phyloP scores from a whole-genome alignment of 2,329 filamentous ascomycete species.

The Colletotrichum siamense region DNA sequence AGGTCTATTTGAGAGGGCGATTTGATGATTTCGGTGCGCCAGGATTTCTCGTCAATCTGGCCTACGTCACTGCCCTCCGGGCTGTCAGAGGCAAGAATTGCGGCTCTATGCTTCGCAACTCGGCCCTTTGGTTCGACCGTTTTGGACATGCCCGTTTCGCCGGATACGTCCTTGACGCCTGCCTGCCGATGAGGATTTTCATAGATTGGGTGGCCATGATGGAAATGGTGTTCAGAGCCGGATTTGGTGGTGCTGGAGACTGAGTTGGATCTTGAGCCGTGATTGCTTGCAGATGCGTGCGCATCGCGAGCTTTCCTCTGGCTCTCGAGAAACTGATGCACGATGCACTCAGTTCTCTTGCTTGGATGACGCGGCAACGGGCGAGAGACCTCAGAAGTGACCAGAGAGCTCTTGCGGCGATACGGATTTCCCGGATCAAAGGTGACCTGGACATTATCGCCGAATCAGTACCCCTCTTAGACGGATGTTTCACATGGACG shows the following conservation, averaged over 20 bases:
- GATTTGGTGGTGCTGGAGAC: conserved; percentile 14
- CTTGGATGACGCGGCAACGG: conserved; percentile 38
- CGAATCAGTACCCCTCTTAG: neutral
- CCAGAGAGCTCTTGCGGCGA: conserved; percentile 70
- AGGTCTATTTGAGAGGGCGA: conserved; percentile 47
- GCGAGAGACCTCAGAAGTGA: conserved; percentile 51
- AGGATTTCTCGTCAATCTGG: conserved; percentile 62
- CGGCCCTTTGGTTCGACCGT: conserved; percentile 44
- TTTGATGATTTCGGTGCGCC: conserved; percentile 55
- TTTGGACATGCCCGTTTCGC: conserved; percentile 31
- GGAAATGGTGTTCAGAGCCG: conserved; percentile 21
- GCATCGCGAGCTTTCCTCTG: conserved; percentile 47
- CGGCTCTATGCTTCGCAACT: conserved; percentile 68
- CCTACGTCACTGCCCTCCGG: conserved; percentile 50
- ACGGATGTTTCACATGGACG: conserved; percentile 1
- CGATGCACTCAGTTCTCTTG: conserved; percentile 63
- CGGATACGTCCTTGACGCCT: conserved; percentile 26
- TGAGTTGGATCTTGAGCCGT: conserved; percentile 24
- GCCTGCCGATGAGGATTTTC: conserved; percentile 19
- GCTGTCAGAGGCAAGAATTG: conserved; percentile 58
- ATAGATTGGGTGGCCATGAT: conserved; percentile 32
- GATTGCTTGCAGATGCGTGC: conserved; percentile 26
- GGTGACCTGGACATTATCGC: conserved; percentile 52
- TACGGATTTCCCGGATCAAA: conserved; percentile 67
- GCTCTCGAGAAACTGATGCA: conserved; percentile 68